Percentiles rank a stretch among this genome's conserved stretches.
Evolutionary conservation across 371 early-diverging fungal species (phyloP).

Genomic region (Syncephalastrum sp.): DNA sequence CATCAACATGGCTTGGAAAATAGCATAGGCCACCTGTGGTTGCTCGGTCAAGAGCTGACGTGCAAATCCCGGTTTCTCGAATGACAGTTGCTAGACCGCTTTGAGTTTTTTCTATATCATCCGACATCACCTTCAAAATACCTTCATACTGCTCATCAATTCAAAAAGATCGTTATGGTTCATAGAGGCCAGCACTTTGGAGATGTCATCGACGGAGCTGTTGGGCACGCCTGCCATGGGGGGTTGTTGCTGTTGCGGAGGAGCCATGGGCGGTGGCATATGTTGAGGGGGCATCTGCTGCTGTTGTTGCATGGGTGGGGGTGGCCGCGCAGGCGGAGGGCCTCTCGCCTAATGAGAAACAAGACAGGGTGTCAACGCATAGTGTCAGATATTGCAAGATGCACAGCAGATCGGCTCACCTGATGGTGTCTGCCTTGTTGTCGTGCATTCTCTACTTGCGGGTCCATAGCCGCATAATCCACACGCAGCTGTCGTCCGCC

Average conservation of each 20-base stretch:
- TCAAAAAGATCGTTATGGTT: conserved; percentile 71
- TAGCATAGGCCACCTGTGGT: conserved; percentile 84
- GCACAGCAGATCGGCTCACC: conserved; percentile 4
- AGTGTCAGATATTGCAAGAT: conserved; percentile 7
- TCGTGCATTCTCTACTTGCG: conserved; percentile 21
- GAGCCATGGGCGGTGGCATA: conserved; percentile 7
- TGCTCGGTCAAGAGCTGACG: conserved; percentile 68
- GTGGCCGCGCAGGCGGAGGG: conserved; percentile 21
- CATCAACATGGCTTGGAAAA: conserved; percentile 83
- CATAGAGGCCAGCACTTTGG: conserved; percentile 67
- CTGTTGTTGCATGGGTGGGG: conserved; percentile 25
- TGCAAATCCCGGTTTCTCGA: conserved; percentile 70
- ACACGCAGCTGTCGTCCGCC: conserved; percentile 81
- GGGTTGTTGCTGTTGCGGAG: conserved; percentile 9
- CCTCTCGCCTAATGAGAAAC: conserved; percentile 10
- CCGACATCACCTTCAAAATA: conserved; percentile 19
- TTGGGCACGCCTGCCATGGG: conserved; percentile 7
- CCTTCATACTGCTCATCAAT: conserved; percentile 78
- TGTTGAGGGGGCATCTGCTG: conserved; percentile 27
- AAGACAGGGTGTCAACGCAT: neutral
- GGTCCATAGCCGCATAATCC: conserved; percentile 79
- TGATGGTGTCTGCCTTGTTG: conserved; percentile 21
- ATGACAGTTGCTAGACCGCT: conserved; percentile 38
- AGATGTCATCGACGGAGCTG: conserved; percentile 54
- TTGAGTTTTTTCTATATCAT: neutral